These are phyloP conservation scores for Cylindrotheca closterium DNA, from an alignment of 108 stramenopile genomes.

Conservation along the genomic window DNA sequence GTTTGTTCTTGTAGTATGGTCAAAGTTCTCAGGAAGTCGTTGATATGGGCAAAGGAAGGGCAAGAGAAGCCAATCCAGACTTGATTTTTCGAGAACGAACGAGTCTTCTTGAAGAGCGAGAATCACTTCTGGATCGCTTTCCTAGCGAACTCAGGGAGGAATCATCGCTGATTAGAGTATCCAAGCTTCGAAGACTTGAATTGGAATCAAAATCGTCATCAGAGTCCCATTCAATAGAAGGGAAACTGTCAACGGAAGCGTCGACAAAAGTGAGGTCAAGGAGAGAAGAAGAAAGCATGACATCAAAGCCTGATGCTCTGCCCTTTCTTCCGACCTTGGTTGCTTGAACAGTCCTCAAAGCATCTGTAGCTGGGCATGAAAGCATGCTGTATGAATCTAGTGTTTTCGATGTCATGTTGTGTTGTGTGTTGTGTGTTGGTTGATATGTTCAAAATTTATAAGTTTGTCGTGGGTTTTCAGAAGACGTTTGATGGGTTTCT, in stretches of 20 bases:
- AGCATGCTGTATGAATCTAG: background rate
- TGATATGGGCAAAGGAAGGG: conserved; percentile 4
- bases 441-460: too few species aligned
- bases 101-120: conserved; percentile 9
- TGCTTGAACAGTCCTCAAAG: conserved; percentile 22
- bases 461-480: too few species aligned
- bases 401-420: background rate
- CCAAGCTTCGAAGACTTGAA: conserved; percentile 25
- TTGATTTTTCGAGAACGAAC: conserved; percentile 36
- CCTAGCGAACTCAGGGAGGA: conserved; percentile 9
- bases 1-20: conserved; percentile 1
- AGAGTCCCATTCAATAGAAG: conserved; percentile 28
- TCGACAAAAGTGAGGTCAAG: conserved; percentile 22
- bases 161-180: conserved; percentile 13
- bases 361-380: conserved; percentile 23
- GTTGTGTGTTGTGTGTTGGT: too few species aligned
- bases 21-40: background rate
- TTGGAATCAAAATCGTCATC: conserved; percentile 17
- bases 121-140: conserved; percentile 14
- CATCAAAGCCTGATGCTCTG: conserved; percentile 7
- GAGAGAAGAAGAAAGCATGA: conserved; percentile 11
- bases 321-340: background rate
- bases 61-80: conserved; percentile 28
- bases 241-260: conserved; percentile 17
- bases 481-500: too few species aligned